Conservation (phyloP, 169 alveolate species). For the Babesia caballi region DNA sequence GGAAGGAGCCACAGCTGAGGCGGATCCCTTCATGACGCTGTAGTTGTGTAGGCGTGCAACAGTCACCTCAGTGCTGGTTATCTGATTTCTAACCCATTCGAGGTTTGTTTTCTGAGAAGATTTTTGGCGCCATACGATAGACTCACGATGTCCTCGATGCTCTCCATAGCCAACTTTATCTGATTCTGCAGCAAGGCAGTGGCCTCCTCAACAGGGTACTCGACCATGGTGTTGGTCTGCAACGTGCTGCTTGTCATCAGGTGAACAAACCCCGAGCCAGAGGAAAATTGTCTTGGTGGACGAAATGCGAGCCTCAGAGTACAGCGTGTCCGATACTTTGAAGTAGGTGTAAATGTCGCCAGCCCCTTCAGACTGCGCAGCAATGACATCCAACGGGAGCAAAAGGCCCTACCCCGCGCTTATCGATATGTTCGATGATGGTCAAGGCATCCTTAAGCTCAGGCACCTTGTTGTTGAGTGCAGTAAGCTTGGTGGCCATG, state of each 20-base stretch:
- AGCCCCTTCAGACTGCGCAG: conserved; percentile 30
- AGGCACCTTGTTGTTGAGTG: conserved; percentile 70
- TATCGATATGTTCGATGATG: conserved; percentile 27
- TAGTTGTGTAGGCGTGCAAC: conserved; percentile 87
- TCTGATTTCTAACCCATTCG: conserved; percentile 82
- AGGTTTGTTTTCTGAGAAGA: conserved; percentile 73
- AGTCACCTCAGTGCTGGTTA: conserved; percentile 84
- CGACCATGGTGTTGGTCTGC: conserved; percentile 86
- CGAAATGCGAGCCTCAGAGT: conserved; percentile 79
- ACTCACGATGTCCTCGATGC: conserved; percentile 43
- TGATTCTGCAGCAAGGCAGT: conserved; percentile 75
- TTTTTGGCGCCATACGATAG: background rate
- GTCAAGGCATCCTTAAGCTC: conserved; percentile 73
- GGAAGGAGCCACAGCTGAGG: background rate
- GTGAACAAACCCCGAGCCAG: conserved; percentile 83
- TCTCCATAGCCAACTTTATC: conserved; percentile 24
- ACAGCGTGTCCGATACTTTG: conserved; percentile 79
- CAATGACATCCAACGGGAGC: background rate
- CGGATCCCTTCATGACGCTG: conserved; percentile 72
- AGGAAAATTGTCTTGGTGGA: conserved; percentile 79
- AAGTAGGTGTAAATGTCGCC: conserved; percentile 52
- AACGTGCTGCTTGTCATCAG: background rate
- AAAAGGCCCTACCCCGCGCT: conserved; percentile 30
- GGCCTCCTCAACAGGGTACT: conserved; percentile 85
- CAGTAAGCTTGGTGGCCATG: conserved; percentile 65